Percentiles rank a stretch among this genome's conserved stretches.
Conservation (phyloP, 2,329 filamentous ascomycete species). For the Rhexocercosporidium sp. region DNA sequence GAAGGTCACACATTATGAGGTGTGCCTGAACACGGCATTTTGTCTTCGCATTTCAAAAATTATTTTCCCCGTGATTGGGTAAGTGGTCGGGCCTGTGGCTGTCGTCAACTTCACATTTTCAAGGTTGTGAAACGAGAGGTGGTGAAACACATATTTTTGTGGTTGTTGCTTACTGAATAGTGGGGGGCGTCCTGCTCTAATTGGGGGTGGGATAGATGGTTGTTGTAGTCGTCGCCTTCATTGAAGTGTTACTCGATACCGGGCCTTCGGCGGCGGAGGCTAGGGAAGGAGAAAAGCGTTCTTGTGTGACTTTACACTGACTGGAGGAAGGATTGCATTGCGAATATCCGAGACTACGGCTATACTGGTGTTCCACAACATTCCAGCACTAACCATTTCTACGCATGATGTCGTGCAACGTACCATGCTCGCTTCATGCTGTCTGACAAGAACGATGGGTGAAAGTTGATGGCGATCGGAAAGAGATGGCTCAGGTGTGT, state of each 20-base stretch:
- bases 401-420: background rate
- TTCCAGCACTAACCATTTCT: background rate
- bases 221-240: background rate
- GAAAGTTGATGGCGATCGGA: background rate
- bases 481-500: background rate
- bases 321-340: background rate
- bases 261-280: background rate
- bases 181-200: background rate
- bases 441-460: background rate
- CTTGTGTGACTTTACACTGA: background rate
- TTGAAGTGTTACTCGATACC: background rate
- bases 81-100: background rate
- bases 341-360: background rate
- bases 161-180: background rate
- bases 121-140: background rate
- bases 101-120: background rate
- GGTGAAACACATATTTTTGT: conserved; percentile 6
- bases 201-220: background rate
- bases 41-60: background rate
- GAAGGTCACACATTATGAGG: conserved; percentile 1
- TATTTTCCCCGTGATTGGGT: background rate
- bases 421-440: background rate
- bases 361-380: background rate
- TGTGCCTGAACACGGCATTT: conserved; percentile 1
- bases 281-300: background rate